phyloP scores from a whole-genome alignment of 2,329 filamentous ascomycete species.

The Gaeumannomyces sp. region DNA sequence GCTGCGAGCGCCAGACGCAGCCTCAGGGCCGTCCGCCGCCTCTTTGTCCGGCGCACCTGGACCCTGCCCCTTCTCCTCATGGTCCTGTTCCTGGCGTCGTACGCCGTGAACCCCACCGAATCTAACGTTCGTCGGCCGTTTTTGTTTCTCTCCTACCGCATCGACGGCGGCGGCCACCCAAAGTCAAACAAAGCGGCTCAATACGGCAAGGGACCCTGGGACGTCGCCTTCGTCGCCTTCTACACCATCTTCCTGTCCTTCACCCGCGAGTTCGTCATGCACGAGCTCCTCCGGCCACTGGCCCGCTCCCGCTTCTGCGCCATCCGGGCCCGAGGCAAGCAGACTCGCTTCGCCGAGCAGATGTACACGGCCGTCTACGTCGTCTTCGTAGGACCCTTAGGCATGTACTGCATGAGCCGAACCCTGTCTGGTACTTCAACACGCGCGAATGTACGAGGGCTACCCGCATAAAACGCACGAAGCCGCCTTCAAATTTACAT shows the following conservation, averaged over 20 bases:
- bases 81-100: no score
- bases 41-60: no score
- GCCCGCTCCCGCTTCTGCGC: conserved; percentile 43
- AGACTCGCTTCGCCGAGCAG: conserved; percentile 69
- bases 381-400: conserved; percentile 57
- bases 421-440: conserved; percentile 71
- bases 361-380: conserved; percentile 70
- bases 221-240: conserved; percentile 65
- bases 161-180: no score
- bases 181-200: conserved; percentile 7
- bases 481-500: conserved; percentile 65
- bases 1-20: no score
- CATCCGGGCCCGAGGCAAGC: conserved; percentile 56
- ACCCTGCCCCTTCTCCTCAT: no score
- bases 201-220: conserved; percentile 64
- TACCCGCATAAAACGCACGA: conserved; percentile 64
- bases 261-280: conserved; percentile 70
- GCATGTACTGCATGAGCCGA: conserved; percentile 63
- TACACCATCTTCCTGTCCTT: conserved; percentile 69
- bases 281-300: conserved; percentile 59
- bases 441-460: conserved; percentile 62
- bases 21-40: no score
- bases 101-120: no score
- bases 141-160: no score
- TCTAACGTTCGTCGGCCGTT: no score